Conservation (phyloP, 2,329 filamentous ascomycete genomes). For the Colletotrichum sp. region DNA sequence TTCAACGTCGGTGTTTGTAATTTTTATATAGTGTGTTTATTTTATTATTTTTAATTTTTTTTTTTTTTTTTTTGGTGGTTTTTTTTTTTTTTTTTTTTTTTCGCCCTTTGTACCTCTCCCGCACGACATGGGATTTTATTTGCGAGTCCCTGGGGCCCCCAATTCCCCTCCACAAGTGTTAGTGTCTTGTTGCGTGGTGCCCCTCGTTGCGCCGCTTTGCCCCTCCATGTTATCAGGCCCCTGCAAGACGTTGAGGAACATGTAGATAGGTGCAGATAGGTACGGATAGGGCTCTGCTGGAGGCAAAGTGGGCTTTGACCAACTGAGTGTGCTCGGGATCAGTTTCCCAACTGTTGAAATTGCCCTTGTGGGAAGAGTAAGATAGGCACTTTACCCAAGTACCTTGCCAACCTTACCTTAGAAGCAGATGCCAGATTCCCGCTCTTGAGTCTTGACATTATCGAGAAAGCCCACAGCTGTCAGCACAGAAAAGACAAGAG, state of each 20-base stretch:
- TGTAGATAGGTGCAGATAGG: neutral
- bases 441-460: neutral
- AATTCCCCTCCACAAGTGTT: neutral
- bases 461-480: neutral
- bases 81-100: neutral
- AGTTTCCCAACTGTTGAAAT: neutral
- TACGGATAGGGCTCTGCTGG: neutral
- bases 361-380: neutral
- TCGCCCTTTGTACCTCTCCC: neutral
- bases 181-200: neutral
- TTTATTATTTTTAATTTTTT: no score
- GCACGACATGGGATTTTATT: neutral
- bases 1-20: no score
- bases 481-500: neutral
- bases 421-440: neutral
- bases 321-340: neutral
- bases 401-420: neutral
- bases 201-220: neutral
- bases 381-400: neutral
- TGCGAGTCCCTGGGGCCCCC: neutral
- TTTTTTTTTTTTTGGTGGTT: no score
- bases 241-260: neutral
- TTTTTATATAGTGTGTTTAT: no score
- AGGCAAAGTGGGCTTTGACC: neutral
- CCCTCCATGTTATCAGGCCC: neutral